Evolutionary conservation across 768 basidiomycete species (phyloP).

Genomic region (Psilocybe cubensis): DNA sequence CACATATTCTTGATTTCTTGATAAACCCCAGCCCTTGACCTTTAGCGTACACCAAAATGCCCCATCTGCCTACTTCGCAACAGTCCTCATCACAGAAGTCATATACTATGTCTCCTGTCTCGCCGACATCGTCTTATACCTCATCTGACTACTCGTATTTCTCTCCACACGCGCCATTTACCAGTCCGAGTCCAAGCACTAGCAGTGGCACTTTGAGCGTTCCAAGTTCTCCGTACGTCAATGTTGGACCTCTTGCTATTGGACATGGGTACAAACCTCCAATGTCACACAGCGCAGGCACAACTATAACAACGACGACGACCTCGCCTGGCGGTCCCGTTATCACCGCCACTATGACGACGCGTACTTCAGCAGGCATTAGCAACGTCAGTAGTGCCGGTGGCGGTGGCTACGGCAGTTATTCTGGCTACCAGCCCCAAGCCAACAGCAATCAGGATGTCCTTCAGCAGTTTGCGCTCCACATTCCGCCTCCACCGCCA

Average conservation of each 20-base stretch:
- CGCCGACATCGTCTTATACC: slow-evolving; percentile 9
- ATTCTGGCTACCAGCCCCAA: slow-evolving; percentile 3
- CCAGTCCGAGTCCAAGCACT: slow-evolving; percentile 12
- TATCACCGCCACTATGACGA: slow-evolving; percentile 23
- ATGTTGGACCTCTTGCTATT: background rate
- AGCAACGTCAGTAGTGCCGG: slow-evolving; percentile 1
- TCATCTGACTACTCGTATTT: slow-evolving; percentile 18
- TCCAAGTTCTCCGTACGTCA: slow-evolving; percentile 13
- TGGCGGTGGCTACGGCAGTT: background rate
- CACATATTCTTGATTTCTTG: background rate
- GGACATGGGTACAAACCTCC: background rate
- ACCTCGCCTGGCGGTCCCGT: slow-evolving; percentile 22
- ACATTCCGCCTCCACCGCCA: slow-evolving; percentile 30
- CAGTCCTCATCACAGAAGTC: background rate
- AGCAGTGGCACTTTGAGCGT: slow-evolving; percentile 7
- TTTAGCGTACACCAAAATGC: background rate
- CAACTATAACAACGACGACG: slow-evolving; percentile 14
- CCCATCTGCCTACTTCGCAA: background rate
- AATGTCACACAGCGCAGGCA: background rate
- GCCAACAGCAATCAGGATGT: slow-evolving; percentile 15
- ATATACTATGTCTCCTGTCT: background rate
- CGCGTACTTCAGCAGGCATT: slow-evolving; percentile 8
- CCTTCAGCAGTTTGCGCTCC: slow-evolving; percentile 30
- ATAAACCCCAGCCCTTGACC: background rate
- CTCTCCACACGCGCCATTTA: slow-evolving; percentile 19